These are phyloP conservation scores for Talaromyces sp. DNA, from an alignment of 2,329 filamentous ascomycete genomes.

Conservation along the genomic window DNA sequence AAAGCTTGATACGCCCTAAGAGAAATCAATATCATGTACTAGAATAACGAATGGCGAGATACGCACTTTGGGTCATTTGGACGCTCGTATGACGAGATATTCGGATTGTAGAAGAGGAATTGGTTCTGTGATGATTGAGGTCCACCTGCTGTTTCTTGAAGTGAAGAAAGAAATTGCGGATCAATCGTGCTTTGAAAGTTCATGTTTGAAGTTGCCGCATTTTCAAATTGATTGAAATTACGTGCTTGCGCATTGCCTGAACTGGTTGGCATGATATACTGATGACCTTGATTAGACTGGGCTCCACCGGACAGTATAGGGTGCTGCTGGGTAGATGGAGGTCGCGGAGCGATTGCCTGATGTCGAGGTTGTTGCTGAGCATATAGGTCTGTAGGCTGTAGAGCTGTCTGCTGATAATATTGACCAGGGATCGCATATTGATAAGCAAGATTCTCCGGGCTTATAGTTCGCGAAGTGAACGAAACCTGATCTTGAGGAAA, in stretches of 20 bases:
- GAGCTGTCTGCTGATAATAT: slow-evolving; percentile 31
- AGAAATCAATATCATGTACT: slow-evolving; percentile 1
- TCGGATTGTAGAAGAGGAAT: slow-evolving; percentile 28
- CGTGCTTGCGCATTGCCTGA: slow-evolving; percentile 12
- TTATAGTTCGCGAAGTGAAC: slow-evolving; percentile 30
- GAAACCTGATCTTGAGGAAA: slow-evolving; percentile 31
- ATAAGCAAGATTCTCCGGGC: slow-evolving; percentile 31
- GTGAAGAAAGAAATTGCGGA: slow-evolving; percentile 36
- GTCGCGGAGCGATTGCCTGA: slow-evolving; percentile 22
- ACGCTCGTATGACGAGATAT: slow-evolving; percentile 26
- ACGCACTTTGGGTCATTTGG: slow-evolving; percentile 29
- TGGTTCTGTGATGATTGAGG: slow-evolving; percentile 27
- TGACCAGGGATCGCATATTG: slow-evolving; percentile 32
- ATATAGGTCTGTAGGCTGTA: slow-evolving; percentile 29
- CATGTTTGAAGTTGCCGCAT: slow-evolving; percentile 21
- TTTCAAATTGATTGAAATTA: slow-evolving; percentile 32
- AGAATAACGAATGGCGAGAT: background rate
- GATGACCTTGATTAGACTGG: slow-evolving; percentile 21
- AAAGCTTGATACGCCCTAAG: slow-evolving; percentile 16
- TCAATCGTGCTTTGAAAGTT: slow-evolving; percentile 38
- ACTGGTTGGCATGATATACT: slow-evolving; percentile 30
- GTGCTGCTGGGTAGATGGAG: slow-evolving; percentile 21
- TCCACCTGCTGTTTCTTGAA: slow-evolving; percentile 24
- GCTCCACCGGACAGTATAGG: slow-evolving; percentile 7
- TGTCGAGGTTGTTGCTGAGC: slow-evolving; percentile 24